phyloP scores from a whole-genome alignment of 108 stramenopile genomes.

The Cylindrotheca closterium region DNA sequence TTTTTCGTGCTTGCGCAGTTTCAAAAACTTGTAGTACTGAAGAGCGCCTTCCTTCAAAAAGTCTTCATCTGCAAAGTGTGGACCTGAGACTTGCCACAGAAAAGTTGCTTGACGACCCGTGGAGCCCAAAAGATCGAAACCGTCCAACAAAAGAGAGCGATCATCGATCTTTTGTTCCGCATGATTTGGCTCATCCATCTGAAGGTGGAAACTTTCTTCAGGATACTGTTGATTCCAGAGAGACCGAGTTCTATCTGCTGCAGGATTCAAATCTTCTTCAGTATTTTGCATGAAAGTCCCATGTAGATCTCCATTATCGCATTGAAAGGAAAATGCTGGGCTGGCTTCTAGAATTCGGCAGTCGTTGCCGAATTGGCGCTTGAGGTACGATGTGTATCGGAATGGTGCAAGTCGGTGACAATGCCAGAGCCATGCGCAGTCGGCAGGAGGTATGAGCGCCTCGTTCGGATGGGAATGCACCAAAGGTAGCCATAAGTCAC shows the following conservation, averaged over 20 bases:
- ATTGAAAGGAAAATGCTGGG: slow-evolving; percentile 4
- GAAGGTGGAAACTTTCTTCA: neutral
- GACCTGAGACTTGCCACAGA: slow-evolving; percentile 53
- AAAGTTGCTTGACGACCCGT: slow-evolving; percentile 39
- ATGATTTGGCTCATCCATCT: slow-evolving; percentile 1
- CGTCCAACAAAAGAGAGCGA: slow-evolving; percentile 13
- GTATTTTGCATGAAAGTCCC: neutral
- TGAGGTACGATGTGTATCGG: slow-evolving; percentile 20
- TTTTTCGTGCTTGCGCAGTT: slow-evolving; percentile 2
- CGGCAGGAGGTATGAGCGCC: neutral
- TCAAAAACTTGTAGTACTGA: slow-evolving; percentile 36
- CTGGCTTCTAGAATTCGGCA: neutral
- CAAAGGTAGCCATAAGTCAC: too few relatives aligned
- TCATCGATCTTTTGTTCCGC: neutral
- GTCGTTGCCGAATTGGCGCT: slow-evolving; percentile 1
- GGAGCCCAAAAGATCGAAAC: slow-evolving; percentile 39
- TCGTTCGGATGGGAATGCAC: too few relatives aligned
- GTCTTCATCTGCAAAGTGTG: slow-evolving; percentile 18
- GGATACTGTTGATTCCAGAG: slow-evolving; percentile 6
- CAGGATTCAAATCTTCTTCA: neutral
- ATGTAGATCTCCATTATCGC: neutral
- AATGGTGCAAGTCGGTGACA: slow-evolving; percentile 47
- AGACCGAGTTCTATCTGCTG: neutral
- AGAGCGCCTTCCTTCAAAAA: slow-evolving; percentile 34
- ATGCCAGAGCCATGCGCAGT: slow-evolving; percentile 9